These are phyloP conservation scores for Phialophora tarda DNA, from an alignment of 2,329 filamentous ascomycete species.

Conservation along the genomic window DNA sequence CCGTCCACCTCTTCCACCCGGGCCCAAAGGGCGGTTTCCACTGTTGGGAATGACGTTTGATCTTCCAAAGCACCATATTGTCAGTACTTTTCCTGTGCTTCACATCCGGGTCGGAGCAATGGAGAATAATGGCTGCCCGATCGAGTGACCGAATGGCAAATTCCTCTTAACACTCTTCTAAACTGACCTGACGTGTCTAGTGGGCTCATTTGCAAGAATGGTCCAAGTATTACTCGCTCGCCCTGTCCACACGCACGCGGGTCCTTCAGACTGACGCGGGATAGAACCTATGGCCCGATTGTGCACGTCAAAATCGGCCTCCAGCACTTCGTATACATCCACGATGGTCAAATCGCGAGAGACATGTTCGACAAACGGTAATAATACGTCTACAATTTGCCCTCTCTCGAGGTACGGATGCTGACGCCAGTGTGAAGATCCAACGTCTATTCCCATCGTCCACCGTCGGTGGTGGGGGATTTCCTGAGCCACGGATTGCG, in stretches of 20 bases:
- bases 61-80: constrained; percentile 14
- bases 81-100: neutral
- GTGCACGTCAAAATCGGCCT: constrained; percentile 13
- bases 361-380: constrained; percentile 20
- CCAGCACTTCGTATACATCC: constrained; percentile 7
- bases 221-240: neutral
- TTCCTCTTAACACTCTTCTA: neutral
- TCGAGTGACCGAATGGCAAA: neutral
- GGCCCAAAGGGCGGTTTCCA: constrained; percentile 17
- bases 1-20: constrained; percentile 14
- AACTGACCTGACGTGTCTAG: neutral
- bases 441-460: constrained; percentile 13
- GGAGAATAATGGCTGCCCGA: neutral
- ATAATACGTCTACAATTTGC: neutral
- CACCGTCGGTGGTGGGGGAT: constrained; percentile 17
- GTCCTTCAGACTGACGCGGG: neutral
- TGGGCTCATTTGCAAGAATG: constrained; percentile 1
- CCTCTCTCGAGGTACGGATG: neutral
- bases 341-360: constrained; percentile 15
- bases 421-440: neutral
- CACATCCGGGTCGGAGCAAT: neutral
- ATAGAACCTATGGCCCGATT: constrained; percentile 13
- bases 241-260: neutral
- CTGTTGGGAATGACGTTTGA: constrained; percentile 21
- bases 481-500: constrained; percentile 13